Percentiles rank a stretch among this genome's conserved stretches.
Conservation (phyloP, 225 moss, liverwort and hornwort genomes). For the Sphagnum contortum region DNA sequence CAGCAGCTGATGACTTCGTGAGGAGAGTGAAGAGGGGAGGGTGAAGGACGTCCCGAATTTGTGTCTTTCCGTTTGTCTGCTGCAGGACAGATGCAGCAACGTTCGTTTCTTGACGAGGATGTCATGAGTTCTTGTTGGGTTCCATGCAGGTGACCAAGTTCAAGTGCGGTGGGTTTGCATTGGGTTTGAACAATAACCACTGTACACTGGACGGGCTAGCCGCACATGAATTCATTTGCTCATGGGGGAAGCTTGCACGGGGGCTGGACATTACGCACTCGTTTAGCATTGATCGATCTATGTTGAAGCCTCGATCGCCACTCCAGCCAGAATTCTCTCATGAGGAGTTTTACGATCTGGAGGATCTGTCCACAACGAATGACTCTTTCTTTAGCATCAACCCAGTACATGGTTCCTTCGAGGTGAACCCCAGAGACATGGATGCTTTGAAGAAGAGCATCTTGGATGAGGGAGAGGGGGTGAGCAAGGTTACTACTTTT, state of each 20-base stretch:
- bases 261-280: conserved; percentile 12
- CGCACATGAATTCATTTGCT: background rate
- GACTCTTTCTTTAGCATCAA: too few species aligned
- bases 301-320: conserved; percentile 24
- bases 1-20: too few species aligned
- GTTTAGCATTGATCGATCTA: conserved; percentile 16
- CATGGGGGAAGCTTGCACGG: background rate
- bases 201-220: too few species aligned
- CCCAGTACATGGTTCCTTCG: too few species aligned
- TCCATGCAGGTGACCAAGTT: too few species aligned
- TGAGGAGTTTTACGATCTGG: conserved; percentile 26
- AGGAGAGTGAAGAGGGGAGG: too few species aligned
- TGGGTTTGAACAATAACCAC: too few species aligned
- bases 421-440: too few species aligned
- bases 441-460: too few species aligned
- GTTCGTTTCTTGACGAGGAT: background rate
- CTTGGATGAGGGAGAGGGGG: too few species aligned
- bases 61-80: background rate
- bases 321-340: conserved; percentile 22
- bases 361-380: conserved; percentile 11
- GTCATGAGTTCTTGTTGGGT: too few species aligned
- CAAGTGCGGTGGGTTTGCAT: too few species aligned
- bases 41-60: background rate
- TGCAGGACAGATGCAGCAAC: background rate
- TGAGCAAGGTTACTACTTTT: background rate